These are phyloP conservation scores for Aspergillus japonicus DNA, from an alignment of 2,329 filamentous ascomycete genomes.

Conservation along the genomic window DNA sequence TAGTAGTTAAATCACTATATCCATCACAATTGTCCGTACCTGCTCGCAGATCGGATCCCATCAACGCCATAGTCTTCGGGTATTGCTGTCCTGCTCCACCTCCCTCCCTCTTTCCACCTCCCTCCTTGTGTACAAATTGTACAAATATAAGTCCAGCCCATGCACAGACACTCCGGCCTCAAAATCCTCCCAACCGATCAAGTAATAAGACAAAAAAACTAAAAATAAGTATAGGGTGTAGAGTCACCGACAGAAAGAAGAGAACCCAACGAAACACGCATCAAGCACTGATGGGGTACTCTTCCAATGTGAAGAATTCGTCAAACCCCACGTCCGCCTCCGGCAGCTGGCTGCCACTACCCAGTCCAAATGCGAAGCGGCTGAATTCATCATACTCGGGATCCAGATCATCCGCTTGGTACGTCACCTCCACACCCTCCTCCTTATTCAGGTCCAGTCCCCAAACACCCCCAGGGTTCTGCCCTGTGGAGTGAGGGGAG, in stretches of 20 bases:
- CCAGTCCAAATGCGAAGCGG: conserved; percentile 33
- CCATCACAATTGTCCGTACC: no score
- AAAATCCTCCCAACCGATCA: conserved; percentile 10
- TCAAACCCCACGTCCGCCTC: conserved; percentile 33
- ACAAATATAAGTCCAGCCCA: not conserved
- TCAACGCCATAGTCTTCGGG: not conserved
- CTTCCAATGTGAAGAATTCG: conserved; percentile 33
- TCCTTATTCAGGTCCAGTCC: conserved; percentile 18
- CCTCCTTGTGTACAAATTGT: not conserved
- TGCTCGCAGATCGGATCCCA: no score
- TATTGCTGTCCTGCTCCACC: not conserved
- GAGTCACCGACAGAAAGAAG: conserved; percentile 6
- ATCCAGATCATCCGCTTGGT: conserved; percentile 27
- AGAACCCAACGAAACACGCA: conserved; percentile 12
- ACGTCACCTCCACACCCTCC: conserved; percentile 27
- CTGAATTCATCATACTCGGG: conserved; percentile 25
- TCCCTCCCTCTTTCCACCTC: not conserved
- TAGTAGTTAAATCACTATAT: not conserved
- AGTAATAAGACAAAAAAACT: conserved; percentile 28
- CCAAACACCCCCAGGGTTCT: conserved; percentile 10
- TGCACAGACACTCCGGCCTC: not conserved
- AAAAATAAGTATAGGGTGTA: conserved; percentile 23
- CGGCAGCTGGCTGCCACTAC: conserved; percentile 22
- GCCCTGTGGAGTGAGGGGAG: conserved; percentile 25
- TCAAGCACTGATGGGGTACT: conserved; percentile 31